Evolutionary conservation across 2,329 filamentous ascomycete genomes (phyloP).

Genomic region (Fusarium protoensiforme): DNA sequence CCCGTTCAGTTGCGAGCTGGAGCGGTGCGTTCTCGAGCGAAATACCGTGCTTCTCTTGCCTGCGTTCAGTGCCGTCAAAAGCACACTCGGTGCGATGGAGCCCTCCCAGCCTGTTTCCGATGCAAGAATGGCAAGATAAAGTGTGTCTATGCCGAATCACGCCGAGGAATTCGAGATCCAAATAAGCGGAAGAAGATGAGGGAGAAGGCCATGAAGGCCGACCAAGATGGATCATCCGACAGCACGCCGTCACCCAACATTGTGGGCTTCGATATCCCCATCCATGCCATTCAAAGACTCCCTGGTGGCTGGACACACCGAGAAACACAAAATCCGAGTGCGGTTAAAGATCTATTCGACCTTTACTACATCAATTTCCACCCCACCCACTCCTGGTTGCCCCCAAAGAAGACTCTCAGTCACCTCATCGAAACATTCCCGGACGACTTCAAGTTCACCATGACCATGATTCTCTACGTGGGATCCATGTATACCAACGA

Average conservation of each 20-base stretch:
- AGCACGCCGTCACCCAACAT: slow-evolving; percentile 22
- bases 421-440: slow-evolving; percentile 4
- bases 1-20: slow-evolving; percentile 19
- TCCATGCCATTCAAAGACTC: background rate
- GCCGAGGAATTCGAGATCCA: slow-evolving; percentile 30
- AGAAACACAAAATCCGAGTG: background rate
- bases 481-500: slow-evolving; percentile 32
- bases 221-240: slow-evolving; percentile 9
- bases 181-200: slow-evolving; percentile 26
- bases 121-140: slow-evolving; percentile 24
- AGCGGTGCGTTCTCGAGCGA: slow-evolving; percentile 20
- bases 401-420: slow-evolving; percentile 25
- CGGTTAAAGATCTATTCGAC: slow-evolving; percentile 17
- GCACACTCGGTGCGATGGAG: slow-evolving; percentile 37
- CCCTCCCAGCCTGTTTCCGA: slow-evolving; percentile 28
- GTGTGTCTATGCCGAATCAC: slow-evolving; percentile 35
- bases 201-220: background rate
- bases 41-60: slow-evolving; percentile 34
- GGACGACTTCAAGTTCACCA: slow-evolving; percentile 11
- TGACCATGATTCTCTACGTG: slow-evolving; percentile 31
- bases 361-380: slow-evolving; percentile 41
- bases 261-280: background rate
- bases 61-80: slow-evolving; percentile 36
- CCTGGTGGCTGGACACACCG: slow-evolving; percentile 19
- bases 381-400: slow-evolving; percentile 36